Conservation (phyloP, 2,329 filamentous ascomycete genomes). For the Colletotrichum sp. region DNA sequence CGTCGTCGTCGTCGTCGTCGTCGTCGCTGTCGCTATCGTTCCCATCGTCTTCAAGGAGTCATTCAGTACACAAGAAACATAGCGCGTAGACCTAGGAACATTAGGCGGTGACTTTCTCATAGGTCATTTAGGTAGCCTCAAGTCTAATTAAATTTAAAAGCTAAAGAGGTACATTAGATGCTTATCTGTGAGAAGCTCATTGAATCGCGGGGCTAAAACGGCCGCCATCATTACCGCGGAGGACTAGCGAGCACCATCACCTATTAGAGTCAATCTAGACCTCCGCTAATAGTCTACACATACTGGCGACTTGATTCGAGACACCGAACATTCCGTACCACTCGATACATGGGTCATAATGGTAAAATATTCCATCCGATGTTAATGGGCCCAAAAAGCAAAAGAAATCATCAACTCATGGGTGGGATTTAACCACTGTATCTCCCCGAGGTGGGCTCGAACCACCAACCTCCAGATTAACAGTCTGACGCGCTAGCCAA, state of each 20-base stretch:
- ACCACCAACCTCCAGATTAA: slow-evolving; percentile 22
- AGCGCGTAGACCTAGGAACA: not conserved
- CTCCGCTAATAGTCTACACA: not conserved
- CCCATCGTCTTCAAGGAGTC: not conserved
- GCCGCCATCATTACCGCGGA: not conserved
- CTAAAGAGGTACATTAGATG: not conserved
- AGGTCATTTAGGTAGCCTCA: not conserved
- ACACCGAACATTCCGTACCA: not conserved
- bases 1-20: too few species aligned
- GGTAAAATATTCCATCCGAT: not conserved
- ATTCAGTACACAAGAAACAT: not conserved
- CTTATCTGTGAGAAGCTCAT: not conserved
- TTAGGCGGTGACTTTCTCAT: not conserved
- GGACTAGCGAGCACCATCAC: not conserved
- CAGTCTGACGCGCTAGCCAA: slow-evolving; percentile 22
- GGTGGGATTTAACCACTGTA: slow-evolving; percentile 1
- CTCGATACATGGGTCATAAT: not conserved
- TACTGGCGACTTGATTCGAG: not conserved
- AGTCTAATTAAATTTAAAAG: not conserved
- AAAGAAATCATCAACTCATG: not conserved
- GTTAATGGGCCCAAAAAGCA: not conserved
- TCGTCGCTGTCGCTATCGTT: not conserved
- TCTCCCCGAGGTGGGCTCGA: slow-evolving; percentile 21
- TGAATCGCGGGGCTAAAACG: not conserved
- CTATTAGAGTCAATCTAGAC: not conserved